Evolutionary conservation across 108 stramenopile genomes (phyloP).

Genomic region (Asterionellopsis glacialis): DNA sequence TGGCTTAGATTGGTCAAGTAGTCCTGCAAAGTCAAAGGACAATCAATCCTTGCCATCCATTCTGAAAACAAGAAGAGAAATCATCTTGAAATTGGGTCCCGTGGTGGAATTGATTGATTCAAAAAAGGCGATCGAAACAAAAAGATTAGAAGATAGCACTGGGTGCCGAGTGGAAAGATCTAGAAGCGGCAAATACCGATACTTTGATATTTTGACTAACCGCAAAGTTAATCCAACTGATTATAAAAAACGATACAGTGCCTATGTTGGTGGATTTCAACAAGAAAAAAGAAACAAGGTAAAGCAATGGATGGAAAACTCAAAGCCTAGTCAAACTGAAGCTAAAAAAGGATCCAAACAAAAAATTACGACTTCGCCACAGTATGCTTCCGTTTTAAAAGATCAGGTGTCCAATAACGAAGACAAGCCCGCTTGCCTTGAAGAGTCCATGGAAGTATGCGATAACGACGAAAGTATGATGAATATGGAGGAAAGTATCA

Average conservation of each 20-base stretch:
- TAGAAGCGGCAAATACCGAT: slow-evolving; percentile 27
- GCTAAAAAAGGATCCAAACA: too few relatives aligned
- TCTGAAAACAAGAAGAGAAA: slow-evolving; percentile 11
- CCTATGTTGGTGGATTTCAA: background rate
- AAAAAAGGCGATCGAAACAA: slow-evolving; percentile 18
- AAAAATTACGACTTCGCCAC: too few relatives aligned
- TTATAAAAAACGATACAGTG: slow-evolving; percentile 25
- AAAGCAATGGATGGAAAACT: too few relatives aligned
- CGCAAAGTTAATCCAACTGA: slow-evolving; percentile 19
- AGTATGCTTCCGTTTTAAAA: too few relatives aligned
- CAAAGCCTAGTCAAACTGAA: too few relatives aligned
- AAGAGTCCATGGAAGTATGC: too few relatives aligned
- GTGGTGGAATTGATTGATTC: slow-evolving; percentile 29
- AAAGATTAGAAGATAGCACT: slow-evolving; percentile 16
- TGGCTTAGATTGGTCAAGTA: background rate
- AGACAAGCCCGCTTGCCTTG: too few relatives aligned
- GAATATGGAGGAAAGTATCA: too few relatives aligned
- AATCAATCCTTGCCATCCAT: background rate
- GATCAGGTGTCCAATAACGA: too few relatives aligned
- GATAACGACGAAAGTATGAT: too few relatives aligned
- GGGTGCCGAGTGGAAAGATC: slow-evolving; percentile 23
- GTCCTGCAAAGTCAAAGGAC: background rate
- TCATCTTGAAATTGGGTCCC: slow-evolving; percentile 20
- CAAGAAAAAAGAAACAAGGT: background rate
- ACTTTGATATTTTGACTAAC: slow-evolving; percentile 21